Conservation (phyloP, 495 filamentous ascomycete species). For the Aspergillus conjunctus region DNA sequence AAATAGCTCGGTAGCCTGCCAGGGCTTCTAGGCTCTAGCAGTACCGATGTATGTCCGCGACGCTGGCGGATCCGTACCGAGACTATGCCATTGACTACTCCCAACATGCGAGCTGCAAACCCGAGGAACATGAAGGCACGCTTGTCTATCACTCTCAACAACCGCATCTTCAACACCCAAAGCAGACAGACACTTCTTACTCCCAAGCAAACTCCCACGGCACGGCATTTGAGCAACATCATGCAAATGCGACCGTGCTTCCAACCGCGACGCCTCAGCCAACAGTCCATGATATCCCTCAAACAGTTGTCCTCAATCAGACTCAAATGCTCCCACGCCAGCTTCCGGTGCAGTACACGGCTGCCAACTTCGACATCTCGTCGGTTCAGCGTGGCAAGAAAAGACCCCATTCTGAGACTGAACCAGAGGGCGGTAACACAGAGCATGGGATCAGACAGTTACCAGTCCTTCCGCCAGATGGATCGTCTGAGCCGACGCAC, state of each 20-base stretch:
- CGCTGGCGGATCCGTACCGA: conserved; percentile 47
- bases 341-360: conserved; percentile 34
- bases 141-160: conserved; percentile 38
- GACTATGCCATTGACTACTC: conserved; percentile 44
- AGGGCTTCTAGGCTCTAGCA: conserved; percentile 45
- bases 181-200: conserved; percentile 35
- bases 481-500: conserved; percentile 27
- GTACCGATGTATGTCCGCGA: conserved; percentile 47
- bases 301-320: conserved; percentile 30
- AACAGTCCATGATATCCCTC: conserved; percentile 33
- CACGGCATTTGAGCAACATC: conserved; percentile 36
- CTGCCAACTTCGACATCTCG: conserved; percentile 34
- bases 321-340: conserved; percentile 41
- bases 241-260: conserved; percentile 35
- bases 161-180: conserved; percentile 34
- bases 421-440: conserved; percentile 29
- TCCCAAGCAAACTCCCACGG: conserved; percentile 33
- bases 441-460: conserved; percentile 33
- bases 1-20: conserved; percentile 32
- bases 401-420: conserved; percentile 33
- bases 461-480: conserved; percentile 35
- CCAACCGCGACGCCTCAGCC: conserved; percentile 31
- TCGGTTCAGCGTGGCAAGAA: conserved; percentile 37
- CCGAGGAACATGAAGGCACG: conserved; percentile 37
- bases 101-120: conserved; percentile 38